Conservation (phyloP, 2,329 filamentous ascomycete genomes). For the Alternaria sp. region DNA sequence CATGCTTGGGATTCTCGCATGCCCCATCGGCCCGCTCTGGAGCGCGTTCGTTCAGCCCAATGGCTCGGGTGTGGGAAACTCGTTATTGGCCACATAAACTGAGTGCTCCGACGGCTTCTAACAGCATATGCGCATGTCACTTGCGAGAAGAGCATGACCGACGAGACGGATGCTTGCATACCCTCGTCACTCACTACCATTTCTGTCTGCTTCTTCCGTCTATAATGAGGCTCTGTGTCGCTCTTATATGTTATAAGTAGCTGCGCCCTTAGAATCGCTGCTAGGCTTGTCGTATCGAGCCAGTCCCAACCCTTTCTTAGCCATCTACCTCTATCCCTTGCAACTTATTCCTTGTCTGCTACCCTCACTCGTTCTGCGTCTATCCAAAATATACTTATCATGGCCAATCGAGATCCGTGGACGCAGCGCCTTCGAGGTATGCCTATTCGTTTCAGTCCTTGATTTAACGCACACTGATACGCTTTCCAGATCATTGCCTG, state of each 20-base stretch:
- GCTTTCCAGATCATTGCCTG: conserved; percentile 41
- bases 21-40: conserved; percentile 13
- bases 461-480: conserved; percentile 2
- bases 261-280: neutral
- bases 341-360: neutral
- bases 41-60: conserved; percentile 10
- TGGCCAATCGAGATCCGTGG: conserved; percentile 31
- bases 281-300: neutral
- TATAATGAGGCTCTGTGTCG: conserved; percentile 8
- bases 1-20: conserved; percentile 5
- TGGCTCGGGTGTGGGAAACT: conserved; percentile 15
- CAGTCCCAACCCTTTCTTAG: neutral
- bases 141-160: conserved; percentile 27
- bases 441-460: neutral
- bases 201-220: conserved; percentile 3
- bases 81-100: conserved; percentile 25
- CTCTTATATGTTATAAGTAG: conserved; percentile 14
- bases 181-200: conserved; percentile 16
- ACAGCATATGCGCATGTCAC: conserved; percentile 18
- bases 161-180: conserved; percentile 25
- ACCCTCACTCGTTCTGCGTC: neutral
- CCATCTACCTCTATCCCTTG: neutral
- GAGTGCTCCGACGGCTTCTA: conserved; percentile 18
- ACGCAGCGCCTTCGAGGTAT: conserved; percentile 39
- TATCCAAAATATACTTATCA: conserved; percentile 10